These are phyloP conservation scores for Cornus kousa DNA, from an alignment of 148 eudicot genomes.

Conservation along the genomic window DNA sequence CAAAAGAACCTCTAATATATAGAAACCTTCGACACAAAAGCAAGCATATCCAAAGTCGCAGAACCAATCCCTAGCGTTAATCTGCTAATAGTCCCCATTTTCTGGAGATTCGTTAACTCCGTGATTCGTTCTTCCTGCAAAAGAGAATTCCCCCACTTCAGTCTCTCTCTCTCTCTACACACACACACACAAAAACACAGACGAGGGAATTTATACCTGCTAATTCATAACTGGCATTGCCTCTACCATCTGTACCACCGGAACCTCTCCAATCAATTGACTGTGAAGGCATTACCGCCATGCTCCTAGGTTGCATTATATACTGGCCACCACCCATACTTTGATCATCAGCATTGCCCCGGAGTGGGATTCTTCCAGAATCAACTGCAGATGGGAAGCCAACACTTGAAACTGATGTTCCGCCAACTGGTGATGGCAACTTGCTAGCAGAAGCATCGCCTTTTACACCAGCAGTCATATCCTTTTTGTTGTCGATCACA, in stretches of 20 bases:
- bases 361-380: constrained; percentile 34
- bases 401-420: constrained; percentile 37
- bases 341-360: constrained; percentile 29
- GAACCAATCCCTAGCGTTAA: constrained; percentile 13
- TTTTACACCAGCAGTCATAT: constrained; percentile 34
- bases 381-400: constrained; percentile 50
- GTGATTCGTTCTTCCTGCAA: constrained; percentile 27
- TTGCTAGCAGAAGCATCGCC: constrained; percentile 37
- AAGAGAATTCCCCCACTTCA: background rate
- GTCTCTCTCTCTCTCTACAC: background rate
- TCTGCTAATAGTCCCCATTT: constrained; percentile 31
- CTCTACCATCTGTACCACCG: constrained; percentile 17
- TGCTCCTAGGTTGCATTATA: constrained; percentile 42
- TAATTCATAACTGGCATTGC: constrained; percentile 18
- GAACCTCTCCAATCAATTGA: constrained; percentile 16
- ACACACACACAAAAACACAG: background rate
- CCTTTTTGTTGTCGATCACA: constrained; percentile 58
- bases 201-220: constrained; percentile 20
- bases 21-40: background rate
- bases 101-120: constrained; percentile 35
- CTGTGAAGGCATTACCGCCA: constrained; percentile 20
- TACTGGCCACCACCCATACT: constrained; percentile 43
- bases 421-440: constrained; percentile 46
- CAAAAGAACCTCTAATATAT: background rate
- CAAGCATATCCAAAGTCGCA: background rate